Evolutionary conservation across 2,329 filamentous ascomycete species (phyloP).

Genomic region (Aspergillus puulaauensis): DNA sequence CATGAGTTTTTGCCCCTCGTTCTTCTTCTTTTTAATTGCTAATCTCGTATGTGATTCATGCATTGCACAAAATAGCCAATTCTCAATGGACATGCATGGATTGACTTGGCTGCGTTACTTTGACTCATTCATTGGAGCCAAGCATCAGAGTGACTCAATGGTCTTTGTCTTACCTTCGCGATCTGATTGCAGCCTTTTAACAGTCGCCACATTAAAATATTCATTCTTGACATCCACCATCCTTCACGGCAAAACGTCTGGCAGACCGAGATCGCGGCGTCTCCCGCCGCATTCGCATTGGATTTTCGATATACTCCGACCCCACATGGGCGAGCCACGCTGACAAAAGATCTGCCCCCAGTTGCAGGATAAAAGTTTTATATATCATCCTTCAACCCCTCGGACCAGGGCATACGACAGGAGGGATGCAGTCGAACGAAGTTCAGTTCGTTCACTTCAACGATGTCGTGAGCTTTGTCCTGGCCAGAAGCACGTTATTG

Average conservation of each 20-base stretch:
- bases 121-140: no score
- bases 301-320: neutral
- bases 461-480: constrained; percentile 4
- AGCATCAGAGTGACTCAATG: no score
- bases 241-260: no score
- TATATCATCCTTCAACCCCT: neutral
- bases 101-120: no score
- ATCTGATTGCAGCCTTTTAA: no score
- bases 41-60: neutral
- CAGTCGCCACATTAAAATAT: no score
- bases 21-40: neutral
- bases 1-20: neutral
- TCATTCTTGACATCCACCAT: no score
- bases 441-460: constrained; percentile 13
- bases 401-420: neutral
- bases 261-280: no score
- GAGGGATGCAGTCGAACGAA: neutral
- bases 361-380: neutral
- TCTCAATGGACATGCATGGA: no score
- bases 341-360: neutral
- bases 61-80: neutral
- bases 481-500: neutral
- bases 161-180: no score
- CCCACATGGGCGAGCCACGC: neutral
- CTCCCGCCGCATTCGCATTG: no score